phyloP scores from a whole-genome alignment of 257 asterid genomes.

The Ballota nigra region DNA sequence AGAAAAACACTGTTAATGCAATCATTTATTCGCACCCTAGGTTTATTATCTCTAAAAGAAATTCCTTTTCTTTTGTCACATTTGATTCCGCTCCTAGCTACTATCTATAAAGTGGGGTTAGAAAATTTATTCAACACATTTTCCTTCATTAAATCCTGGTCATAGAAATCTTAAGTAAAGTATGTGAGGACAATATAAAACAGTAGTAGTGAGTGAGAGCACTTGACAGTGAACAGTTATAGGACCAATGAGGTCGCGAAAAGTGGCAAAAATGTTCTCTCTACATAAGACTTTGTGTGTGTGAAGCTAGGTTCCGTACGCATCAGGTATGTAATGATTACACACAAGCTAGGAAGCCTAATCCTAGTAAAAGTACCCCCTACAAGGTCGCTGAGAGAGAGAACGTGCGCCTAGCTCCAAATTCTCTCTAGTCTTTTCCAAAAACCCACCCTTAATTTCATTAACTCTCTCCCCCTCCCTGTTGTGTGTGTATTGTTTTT shows the following conservation, averaged over 20 bases:
- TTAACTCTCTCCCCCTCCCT: not conserved
- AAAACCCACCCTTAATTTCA: slow-evolving; percentile 5
- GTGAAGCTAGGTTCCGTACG: not conserved
- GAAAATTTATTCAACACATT: no score
- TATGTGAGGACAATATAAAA: not conserved
- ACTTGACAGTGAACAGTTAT: not conserved
- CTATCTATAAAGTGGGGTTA: no score
- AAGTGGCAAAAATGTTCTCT: slow-evolving; percentile 20
- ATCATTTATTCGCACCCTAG: no score
- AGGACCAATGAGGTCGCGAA: slow-evolving; percentile 29
- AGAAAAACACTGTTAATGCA: no score
- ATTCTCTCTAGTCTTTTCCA: slow-evolving; percentile 20
- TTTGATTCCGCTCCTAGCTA: no score
- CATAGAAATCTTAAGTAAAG: not conserved
- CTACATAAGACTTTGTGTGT: no score
- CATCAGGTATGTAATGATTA: slow-evolving; percentile 21
- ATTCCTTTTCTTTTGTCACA: no score
- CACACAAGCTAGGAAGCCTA: no score
- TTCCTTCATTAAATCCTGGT: no score
- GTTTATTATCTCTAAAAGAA: no score
- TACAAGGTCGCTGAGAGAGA: no score
- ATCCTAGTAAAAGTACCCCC: not conserved
- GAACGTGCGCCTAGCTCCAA: not conserved
- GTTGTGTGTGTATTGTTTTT: not conserved
- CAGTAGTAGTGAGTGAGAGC: not conserved